Evolutionary conservation across 441 rosid species (phyloP).

Genomic region (Arabidopsis hybrid): DNA sequence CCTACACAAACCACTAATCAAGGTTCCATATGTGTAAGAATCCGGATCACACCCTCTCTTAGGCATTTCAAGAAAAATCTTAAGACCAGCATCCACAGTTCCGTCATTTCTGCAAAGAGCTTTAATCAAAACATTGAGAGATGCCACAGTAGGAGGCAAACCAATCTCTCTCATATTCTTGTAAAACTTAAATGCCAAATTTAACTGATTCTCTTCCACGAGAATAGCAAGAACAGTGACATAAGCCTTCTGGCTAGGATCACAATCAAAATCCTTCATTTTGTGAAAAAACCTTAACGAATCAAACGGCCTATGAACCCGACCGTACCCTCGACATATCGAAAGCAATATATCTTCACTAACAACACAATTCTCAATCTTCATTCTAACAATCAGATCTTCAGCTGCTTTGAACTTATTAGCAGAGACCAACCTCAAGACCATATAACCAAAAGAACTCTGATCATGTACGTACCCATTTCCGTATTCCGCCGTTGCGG

Average conservation of each 20-base stretch:
- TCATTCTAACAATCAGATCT: conserved; percentile 76
- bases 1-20: conserved; percentile 87
- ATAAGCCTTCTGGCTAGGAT: conserved; percentile 64
- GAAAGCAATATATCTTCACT: conserved; percentile 71
- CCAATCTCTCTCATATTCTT: conserved; percentile 72
- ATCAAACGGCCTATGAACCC: conserved; percentile 81
- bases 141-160: conserved; percentile 61
- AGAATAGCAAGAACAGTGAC: conserved; percentile 72
- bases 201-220: conserved; percentile 82
- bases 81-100: conserved; percentile 74
- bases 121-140: conserved; percentile 91
- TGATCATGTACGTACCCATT: conserved; percentile 74
- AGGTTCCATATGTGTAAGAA: conserved; percentile 88
- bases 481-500: conserved; percentile 76
- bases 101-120: conserved; percentile 75
- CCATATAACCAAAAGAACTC: conserved; percentile 63
- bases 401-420: conserved; percentile 79
- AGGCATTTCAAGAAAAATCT: conserved; percentile 86
- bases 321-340: conserved; percentile 76
- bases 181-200: conserved; percentile 71
- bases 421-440: conserved; percentile 70
- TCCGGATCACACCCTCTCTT: conserved; percentile 72
- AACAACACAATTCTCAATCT: conserved; percentile 59
- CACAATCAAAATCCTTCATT: conserved; percentile 73
- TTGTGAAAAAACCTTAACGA: conserved; percentile 68